Evolutionary conservation across 805 yeast genomes (phyloP).

Genomic region (Candida glaebosa): DNA sequence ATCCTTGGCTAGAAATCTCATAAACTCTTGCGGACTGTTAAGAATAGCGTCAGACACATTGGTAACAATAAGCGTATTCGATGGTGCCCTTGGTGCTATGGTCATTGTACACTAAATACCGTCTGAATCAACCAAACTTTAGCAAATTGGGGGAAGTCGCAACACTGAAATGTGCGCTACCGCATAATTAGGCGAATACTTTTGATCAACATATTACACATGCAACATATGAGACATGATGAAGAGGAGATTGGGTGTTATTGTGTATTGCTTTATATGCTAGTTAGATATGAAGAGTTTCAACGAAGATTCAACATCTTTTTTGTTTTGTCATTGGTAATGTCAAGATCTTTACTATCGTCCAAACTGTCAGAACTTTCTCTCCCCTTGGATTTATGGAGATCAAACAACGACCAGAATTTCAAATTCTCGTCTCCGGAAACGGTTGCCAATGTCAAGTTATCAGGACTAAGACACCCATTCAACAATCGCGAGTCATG

Average conservation of each 20-base stretch:
- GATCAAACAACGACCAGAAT: conserved; percentile 88
- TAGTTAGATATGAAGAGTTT: too few species aligned
- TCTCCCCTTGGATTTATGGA: conserved; percentile 21
- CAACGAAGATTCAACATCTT: conserved; percentile 26
- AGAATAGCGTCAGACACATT: conserved; percentile 18
- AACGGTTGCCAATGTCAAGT: conserved; percentile 84
- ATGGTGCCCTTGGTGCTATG: conserved; percentile 14
- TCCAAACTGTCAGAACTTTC: conserved; percentile 10
- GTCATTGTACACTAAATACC: too few species aligned
- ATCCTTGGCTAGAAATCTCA: conserved; percentile 19
- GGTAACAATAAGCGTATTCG: conserved; percentile 38
- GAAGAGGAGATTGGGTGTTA: too few species aligned
- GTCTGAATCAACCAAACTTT: too few species aligned
- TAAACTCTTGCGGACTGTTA: conserved; percentile 24
- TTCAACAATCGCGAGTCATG: conserved; percentile 86
- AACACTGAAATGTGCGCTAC: too few species aligned
- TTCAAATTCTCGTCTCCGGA: conserved; percentile 96
- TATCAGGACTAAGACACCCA: conserved; percentile 87
- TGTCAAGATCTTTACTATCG: conserved; percentile 12
- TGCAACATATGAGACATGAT: too few species aligned
- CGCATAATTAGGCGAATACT: too few species aligned
- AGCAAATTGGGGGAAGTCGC: too few species aligned
- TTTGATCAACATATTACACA: too few species aligned
- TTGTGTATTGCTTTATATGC: too few species aligned
- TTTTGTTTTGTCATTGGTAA: conserved; percentile 14